Percentiles rank a stretch among this genome's conserved stretches.
Evolutionary conservation across 1,284 basidiomycete species (phyloP).

Genomic region (Heterobasidion irregulare): DNA sequence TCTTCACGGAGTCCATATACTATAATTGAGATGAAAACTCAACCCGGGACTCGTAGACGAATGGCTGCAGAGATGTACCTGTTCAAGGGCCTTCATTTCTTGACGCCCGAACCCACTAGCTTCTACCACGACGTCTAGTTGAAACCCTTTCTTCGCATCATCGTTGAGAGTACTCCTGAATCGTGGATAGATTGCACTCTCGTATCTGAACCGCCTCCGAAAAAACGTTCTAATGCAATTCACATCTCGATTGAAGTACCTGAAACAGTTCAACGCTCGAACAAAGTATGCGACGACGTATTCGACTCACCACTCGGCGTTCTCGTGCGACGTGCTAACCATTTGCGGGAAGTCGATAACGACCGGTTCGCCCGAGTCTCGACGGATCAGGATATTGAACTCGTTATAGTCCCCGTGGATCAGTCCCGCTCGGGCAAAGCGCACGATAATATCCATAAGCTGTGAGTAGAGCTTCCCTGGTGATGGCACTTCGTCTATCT

Average conservation of each 20-base stretch:
- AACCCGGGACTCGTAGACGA: slow-evolving; percentile 1
- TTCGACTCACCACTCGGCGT: slow-evolving; percentile 84
- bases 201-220: slow-evolving; percentile 85
- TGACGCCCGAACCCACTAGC: slow-evolving; percentile 87
- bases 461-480: slow-evolving; percentile 88
- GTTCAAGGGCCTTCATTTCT: slow-evolving; percentile 76
- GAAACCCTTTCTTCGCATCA: slow-evolving; percentile 41
- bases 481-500: slow-evolving; percentile 76
- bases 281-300: slow-evolving; percentile 1
- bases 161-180: slow-evolving; percentile 57
- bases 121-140: slow-evolving; percentile 82
- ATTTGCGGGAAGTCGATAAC: slow-evolving; percentile 99
- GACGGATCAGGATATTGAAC: slow-evolving; percentile 94
- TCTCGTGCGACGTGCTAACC: slow-evolving; percentile 95
- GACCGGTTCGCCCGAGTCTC: slow-evolving; percentile 76
- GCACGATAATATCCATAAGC: slow-evolving; percentile 94
- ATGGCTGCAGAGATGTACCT: slow-evolving; percentile 38
- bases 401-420: slow-evolving; percentile 99
- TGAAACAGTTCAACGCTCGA: slow-evolving; percentile 23
- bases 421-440: slow-evolving; percentile 86
- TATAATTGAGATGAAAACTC: slow-evolving; percentile 17
- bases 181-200: slow-evolving; percentile 82
- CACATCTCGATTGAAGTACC: slow-evolving; percentile 99
- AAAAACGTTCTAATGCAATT: slow-evolving; percentile 96
- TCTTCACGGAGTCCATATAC: slow-evolving; percentile 62